Evolutionary conservation across 2,329 filamentous ascomycete genomes (phyloP).

Genomic region (Bipolaris sorokiniana): DNA sequence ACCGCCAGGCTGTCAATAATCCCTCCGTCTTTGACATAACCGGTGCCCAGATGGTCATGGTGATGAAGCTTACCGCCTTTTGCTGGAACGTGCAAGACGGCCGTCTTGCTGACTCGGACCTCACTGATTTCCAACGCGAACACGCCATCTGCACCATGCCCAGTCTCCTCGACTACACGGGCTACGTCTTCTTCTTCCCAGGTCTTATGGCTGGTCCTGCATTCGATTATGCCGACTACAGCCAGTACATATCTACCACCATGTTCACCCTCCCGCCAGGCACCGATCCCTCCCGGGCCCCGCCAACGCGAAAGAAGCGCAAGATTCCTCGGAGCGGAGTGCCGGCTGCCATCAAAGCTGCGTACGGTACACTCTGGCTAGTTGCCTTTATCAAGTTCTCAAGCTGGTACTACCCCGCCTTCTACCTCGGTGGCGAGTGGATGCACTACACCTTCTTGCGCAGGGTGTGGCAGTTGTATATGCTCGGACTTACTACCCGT

Average conservation of each 20-base stretch:
- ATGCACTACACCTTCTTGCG: slow-evolving; percentile 70
- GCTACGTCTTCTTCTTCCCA: slow-evolving; percentile 95
- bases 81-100: slow-evolving; percentile 99
- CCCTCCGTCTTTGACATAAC: slow-evolving; percentile 82
- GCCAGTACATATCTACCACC: slow-evolving; percentile 86
- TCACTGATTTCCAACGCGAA: slow-evolving; percentile 88
- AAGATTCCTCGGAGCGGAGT: slow-evolving; percentile 90
- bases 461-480: slow-evolving; percentile 79
- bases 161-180: slow-evolving; percentile 77
- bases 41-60: slow-evolving; percentile 92
- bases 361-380: slow-evolving; percentile 78
- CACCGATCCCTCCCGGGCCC: slow-evolving; percentile 82
- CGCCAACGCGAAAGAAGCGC: slow-evolving; percentile 85
- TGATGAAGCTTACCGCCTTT: slow-evolving; percentile 97
- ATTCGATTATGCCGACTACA: slow-evolving; percentile 94
- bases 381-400: slow-evolving; percentile 76
- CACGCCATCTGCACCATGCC: slow-evolving; percentile 79
- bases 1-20: slow-evolving; percentile 73
- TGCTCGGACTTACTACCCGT: slow-evolving; percentile 80
- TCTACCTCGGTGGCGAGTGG: slow-evolving; percentile 71
- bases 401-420: slow-evolving; percentile 66
- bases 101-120: slow-evolving; percentile 73
- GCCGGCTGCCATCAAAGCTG: slow-evolving; percentile 79
- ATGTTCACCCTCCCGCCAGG: slow-evolving; percentile 89
- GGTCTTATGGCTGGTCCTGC: slow-evolving; percentile 86